These are phyloP conservation scores for Saccharomyces hybrid DNA, from an alignment of 1,139 yeast genomes.

Conservation along the genomic window DNA sequence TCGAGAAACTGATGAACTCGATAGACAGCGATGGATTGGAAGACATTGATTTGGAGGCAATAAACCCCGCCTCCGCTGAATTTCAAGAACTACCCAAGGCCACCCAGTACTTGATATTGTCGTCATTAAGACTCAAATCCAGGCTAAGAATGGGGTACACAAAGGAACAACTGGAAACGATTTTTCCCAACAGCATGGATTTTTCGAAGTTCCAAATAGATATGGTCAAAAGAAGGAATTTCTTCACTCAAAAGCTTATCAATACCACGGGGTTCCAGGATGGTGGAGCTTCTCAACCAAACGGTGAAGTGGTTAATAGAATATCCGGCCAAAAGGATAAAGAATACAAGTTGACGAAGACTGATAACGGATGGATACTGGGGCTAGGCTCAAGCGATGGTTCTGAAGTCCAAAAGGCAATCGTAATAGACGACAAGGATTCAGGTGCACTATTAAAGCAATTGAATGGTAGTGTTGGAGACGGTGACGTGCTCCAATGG, in stretches of 20 bases:
- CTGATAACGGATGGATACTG: conserved; percentile 82
- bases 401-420: conserved; percentile 37
- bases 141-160: conserved; percentile 92
- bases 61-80: conserved; percentile 63
- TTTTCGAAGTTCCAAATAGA: conserved; percentile 89
- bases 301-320: conserved; percentile 37
- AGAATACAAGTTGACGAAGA: conserved; percentile 67
- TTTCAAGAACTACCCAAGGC: conserved; percentile 63
- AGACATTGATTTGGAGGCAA: conserved; percentile 58
- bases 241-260: conserved; percentile 80
- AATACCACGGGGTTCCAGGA: conserved; percentile 77
- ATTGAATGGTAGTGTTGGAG: conserved; percentile 19
- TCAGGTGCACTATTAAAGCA: conserved; percentile 4
- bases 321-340: conserved; percentile 81
- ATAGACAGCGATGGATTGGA: conserved; percentile 57
- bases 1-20: conserved; percentile 50
- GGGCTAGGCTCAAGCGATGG: conserved; percentile 49
- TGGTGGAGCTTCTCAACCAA: conserved; percentile 36
- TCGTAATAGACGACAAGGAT: conserved; percentile 36
- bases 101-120: conserved; percentile 81
- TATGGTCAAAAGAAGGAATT: conserved; percentile 87
- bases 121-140: conserved; percentile 74
- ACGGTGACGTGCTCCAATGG: conserved; percentile 13
- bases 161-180: conserved; percentile 69
- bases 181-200: conserved; percentile 81